Evolutionary conservation across 768 basidiomycete species (phyloP).

Genomic region (Neoboletus subvelutipes): DNA sequence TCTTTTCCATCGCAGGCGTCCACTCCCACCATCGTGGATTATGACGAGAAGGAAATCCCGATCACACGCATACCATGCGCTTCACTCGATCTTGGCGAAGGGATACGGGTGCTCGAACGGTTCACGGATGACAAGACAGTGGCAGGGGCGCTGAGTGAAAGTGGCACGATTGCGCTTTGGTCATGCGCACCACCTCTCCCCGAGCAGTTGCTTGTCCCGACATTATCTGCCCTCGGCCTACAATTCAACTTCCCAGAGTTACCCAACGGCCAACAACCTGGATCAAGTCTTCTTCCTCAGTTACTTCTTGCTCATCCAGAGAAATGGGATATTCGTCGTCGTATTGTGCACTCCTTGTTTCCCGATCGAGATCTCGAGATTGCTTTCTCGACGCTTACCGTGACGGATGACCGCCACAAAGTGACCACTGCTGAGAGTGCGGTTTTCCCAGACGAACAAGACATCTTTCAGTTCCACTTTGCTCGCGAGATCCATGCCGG

Average conservation of each 20-base stretch:
- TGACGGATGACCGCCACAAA: constrained; percentile 43
- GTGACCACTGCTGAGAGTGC: constrained; percentile 9
- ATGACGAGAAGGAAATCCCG: not conserved
- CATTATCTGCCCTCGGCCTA: constrained; percentile 29
- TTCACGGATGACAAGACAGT: constrained; percentile 17
- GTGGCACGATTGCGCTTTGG: constrained; percentile 29
- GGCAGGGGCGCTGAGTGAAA: constrained; percentile 28
- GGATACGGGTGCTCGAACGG: constrained; percentile 15
- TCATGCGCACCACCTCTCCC: constrained; percentile 29
- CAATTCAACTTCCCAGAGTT: constrained; percentile 4
- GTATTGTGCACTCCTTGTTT: constrained; percentile 19
- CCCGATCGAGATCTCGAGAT: constrained; percentile 17
- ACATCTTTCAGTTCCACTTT: constrained; percentile 65
- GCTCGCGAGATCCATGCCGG: constrained; percentile 28
- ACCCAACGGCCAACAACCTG: not conserved
- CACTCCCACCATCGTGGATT: constrained; percentile 9
- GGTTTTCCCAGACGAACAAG: constrained; percentile 62
- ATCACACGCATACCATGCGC: constrained; percentile 14
- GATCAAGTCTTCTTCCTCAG: constrained; percentile 22
- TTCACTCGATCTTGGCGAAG: constrained; percentile 19
- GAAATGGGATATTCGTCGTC: constrained; percentile 20
- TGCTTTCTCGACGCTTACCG: constrained; percentile 52
- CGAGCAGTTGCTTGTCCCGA: constrained; percentile 20
- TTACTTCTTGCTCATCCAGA: constrained; percentile 29
- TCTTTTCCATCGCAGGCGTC: constrained; percentile 24